A percentile compares a stretch with the other conserved stretches of the same genome.
Evolutionary conservation across 2,329 filamentous ascomycete genomes (phyloP).

Genomic region (Paraphoma sp.): DNA sequence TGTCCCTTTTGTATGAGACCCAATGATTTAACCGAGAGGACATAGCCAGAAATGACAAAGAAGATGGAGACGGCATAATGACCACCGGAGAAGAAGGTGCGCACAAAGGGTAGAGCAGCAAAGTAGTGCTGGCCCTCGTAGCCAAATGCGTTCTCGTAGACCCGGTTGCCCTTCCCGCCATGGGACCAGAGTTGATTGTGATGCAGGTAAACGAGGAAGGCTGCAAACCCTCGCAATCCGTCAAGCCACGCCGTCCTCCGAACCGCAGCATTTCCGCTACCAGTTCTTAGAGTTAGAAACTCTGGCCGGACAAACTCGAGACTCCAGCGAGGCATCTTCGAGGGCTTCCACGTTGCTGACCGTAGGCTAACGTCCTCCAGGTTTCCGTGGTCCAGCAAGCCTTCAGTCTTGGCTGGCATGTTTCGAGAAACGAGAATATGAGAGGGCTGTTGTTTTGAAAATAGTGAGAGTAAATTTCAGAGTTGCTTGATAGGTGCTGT

Average conservation of each 20-base stretch:
- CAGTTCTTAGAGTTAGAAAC: constrained; percentile 30
- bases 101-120: constrained; percentile 49
- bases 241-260: constrained; percentile 57
- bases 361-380: constrained; percentile 34
- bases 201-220: constrained; percentile 69
- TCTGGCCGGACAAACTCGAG: constrained; percentile 40
- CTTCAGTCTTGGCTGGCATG: constrained; percentile 40
- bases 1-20: constrained; percentile 52
- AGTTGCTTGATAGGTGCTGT: too few relatives aligned
- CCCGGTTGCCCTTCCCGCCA: constrained; percentile 55
- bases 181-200: constrained; percentile 57
- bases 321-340: constrained; percentile 35
- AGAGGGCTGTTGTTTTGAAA: background rate
- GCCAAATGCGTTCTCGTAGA: constrained; percentile 46
- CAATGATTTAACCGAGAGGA: constrained; percentile 57
- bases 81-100: constrained; percentile 57
- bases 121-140: constrained; percentile 40
- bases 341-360: constrained; percentile 34
- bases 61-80: constrained; percentile 62
- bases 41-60: constrained; percentile 62
- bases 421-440: background rate
- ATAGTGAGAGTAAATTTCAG: too few relatives aligned
- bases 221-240: constrained; percentile 71
- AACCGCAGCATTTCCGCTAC: constrained; percentile 23
- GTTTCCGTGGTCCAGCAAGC: constrained; percentile 32